Evolutionary conservation across 1,284 basidiomycete species (phyloP), one percentile per base, ranked within the genome.

Genomic region (Mrakiaceae sp.): DNA sequence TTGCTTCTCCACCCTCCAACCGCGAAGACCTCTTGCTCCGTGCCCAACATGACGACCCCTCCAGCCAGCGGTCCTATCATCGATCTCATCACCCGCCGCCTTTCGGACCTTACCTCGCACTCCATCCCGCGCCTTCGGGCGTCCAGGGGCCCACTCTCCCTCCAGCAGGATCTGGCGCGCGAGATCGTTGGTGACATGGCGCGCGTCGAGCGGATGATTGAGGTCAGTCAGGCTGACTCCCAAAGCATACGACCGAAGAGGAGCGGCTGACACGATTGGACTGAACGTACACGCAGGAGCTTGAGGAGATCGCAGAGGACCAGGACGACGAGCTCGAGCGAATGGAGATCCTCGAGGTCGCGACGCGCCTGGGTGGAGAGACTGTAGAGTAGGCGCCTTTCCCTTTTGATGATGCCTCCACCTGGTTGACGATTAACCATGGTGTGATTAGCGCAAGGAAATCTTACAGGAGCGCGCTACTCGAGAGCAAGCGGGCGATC

Each of bases 111-210:
- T 6, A 71, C 78, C 4, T 78, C 83, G 8, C 84, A 84, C 70
- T 87, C 90, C 73, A 80, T 95, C 50, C 87, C 88, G 0, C 82
- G 87, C 5, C 78, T 94, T 59, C 78, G 80, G 7, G 72, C 77
- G 58, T 91, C 87, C 72, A 77, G 74, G 10, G 87, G 86, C 0
- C 84, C 88, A 2, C 74, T 87, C 5, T 72, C 80, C 0, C 72
- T 83, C 5, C 89, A 92, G 70, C 86, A 89, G 71, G 81, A 83
- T 60, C 80, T 87, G 61, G 83, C 84, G 0, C 82, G 83, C 3
- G 89, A 90, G 72, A 74, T 92, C 64, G 79, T 87, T 47, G 84
- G 86, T 63, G 90, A 93, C 70, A 76, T 90, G 11, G 84, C 86
- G 55, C 71, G 74, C 0, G 80, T 88, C 46, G 77, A 80, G 3